A percentile compares a stretch with the other conserved stretches of the same genome.
Conservation (phyloP, 495 filamentous ascomycete species). For the Cryomyces minteri region DNA sequence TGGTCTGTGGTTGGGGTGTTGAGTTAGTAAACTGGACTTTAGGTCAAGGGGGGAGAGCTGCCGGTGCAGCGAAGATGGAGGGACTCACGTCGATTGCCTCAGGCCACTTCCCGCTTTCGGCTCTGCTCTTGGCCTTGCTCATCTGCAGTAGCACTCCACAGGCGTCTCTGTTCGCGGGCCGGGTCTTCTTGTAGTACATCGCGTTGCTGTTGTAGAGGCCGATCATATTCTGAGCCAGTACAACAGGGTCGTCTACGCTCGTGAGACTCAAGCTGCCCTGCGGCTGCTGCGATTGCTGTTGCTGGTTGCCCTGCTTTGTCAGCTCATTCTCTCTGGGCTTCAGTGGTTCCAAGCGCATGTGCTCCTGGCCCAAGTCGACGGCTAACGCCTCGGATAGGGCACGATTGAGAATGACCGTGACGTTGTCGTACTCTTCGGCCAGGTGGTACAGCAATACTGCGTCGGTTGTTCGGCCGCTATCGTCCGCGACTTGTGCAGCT, state of each 20-base stretch:
- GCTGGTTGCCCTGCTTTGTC: background rate
- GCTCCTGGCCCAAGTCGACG: conserved; percentile 60
- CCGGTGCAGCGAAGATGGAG: background rate
- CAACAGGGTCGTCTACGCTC: conserved; percentile 67
- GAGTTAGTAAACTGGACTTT: background rate
- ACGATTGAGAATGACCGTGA: conserved; percentile 72
- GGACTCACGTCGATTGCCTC: conserved; percentile 63
- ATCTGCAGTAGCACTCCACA: conserved; percentile 58
- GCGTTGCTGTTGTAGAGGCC: conserved; percentile 57
- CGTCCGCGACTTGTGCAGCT: conserved; percentile 79
- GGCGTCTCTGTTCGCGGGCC: conserved; percentile 44
- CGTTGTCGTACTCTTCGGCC: conserved; percentile 83
- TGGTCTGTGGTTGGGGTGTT: conserved; percentile 33
- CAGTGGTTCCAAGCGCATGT: conserved; percentile 55
- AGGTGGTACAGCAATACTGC: conserved; percentile 89
- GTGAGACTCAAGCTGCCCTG: conserved; percentile 61
- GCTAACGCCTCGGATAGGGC: conserved; percentile 77
- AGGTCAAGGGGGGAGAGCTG: background rate
- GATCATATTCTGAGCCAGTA: conserved; percentile 64
- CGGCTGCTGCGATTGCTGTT: conserved; percentile 13
- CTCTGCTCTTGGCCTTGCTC: conserved; percentile 52
- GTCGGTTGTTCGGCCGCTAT: conserved; percentile 80
- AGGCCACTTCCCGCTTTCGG: conserved; percentile 55
- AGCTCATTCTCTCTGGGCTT: conserved; percentile 37
- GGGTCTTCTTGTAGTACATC: conserved; percentile 53